These are phyloP conservation scores for Panicum miliaceum DNA, from an alignment of 176 grass and related monocot species.

Conservation along the genomic window DNA sequence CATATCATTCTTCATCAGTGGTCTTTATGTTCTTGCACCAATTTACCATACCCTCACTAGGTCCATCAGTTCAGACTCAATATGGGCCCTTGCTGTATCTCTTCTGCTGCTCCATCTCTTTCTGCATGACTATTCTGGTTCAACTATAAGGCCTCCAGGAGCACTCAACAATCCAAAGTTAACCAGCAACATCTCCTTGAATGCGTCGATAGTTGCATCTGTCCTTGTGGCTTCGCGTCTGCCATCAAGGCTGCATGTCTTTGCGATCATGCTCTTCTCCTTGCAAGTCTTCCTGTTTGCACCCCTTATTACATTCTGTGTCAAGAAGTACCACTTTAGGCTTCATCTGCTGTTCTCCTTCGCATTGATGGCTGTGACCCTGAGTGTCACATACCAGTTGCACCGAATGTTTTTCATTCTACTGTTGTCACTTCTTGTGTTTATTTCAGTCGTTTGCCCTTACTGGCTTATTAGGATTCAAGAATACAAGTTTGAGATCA, in stretches of 20 bases:
- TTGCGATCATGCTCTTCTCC: conserved; percentile 92
- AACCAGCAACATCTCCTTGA: conserved; percentile 88
- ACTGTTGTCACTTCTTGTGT: conserved; percentile 66
- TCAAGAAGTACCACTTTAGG: conserved; percentile 86
- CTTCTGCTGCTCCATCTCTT: conserved; percentile 93
- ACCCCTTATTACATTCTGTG: conserved; percentile 82
- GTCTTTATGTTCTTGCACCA: conserved; percentile 87
- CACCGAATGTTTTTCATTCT: conserved; percentile 73
- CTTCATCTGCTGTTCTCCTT: conserved; percentile 76
- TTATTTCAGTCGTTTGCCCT: conserved; percentile 82
- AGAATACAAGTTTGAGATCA: conserved; percentile 99
- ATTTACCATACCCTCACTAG: conserved; percentile 90
- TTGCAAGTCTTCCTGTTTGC: conserved; percentile 92
- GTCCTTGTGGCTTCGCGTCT: conserved; percentile 87
- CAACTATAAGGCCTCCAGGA: conserved; percentile 87
- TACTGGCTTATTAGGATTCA: conserved; percentile 96
- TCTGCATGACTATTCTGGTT: conserved; percentile 91
- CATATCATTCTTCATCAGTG: conserved; percentile 85
- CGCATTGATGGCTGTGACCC: conserved; percentile 57
- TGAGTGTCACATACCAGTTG: conserved; percentile 70
- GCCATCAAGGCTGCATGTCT: conserved; percentile 85
- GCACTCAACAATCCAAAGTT: conserved; percentile 89
- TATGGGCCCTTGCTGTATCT: conserved; percentile 77
- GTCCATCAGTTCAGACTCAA: conserved; percentile 95
- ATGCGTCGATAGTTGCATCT: conserved; percentile 87